phyloP scores from a whole-genome alignment of 2,329 filamentous ascomycete species.

The Fusarium abutilonis region DNA sequence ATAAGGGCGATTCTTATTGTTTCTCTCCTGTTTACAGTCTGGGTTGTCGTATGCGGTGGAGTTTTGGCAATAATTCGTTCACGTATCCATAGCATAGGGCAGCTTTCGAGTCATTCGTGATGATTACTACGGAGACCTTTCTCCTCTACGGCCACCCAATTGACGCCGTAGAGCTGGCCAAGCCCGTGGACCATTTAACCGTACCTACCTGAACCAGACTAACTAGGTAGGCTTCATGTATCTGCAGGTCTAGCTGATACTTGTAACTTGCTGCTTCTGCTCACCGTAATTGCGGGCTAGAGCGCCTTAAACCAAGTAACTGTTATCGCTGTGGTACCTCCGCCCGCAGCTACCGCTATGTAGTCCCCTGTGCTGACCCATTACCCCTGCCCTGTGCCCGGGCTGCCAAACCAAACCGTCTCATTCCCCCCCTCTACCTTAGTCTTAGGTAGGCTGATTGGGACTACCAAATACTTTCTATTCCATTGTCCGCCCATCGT shows the following conservation, averaged over 20 bases:
- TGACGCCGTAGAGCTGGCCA: conserved; percentile 33
- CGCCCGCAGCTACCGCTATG: conserved; percentile 28
- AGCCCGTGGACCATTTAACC: conserved; percentile 29
- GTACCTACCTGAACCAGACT: conserved; percentile 43
- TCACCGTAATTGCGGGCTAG: conserved; percentile 8
- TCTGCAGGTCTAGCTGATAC: conserved; percentile 29
- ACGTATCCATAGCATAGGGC: too few species aligned
- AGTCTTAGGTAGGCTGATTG: not conserved
- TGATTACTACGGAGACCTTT: conserved; percentile 34
- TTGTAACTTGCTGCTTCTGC: conserved; percentile 4
- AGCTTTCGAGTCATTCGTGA: conserved; percentile 8
- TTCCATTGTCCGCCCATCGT: conserved; percentile 33
- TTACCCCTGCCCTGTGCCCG: conserved; percentile 41
- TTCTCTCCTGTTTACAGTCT: conserved; percentile 22
- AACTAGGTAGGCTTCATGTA: conserved; percentile 38
- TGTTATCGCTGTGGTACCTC: conserved; percentile 28
- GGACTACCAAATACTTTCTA: conserved; percentile 34
- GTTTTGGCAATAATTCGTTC: not conserved
- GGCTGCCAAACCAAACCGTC: conserved; percentile 44
- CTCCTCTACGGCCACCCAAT: conserved; percentile 29
- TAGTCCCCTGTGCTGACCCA: conserved; percentile 26
- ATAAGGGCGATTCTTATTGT: conserved; percentile 4
- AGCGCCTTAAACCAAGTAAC: conserved; percentile 27
- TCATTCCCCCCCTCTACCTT: conserved; percentile 33
- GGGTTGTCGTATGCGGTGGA: conserved; percentile 12